Evolutionary conservation across 1,284 basidiomycete genomes (phyloP).

Genomic region (Cutaneotrichosporon dermatis): DNA sequence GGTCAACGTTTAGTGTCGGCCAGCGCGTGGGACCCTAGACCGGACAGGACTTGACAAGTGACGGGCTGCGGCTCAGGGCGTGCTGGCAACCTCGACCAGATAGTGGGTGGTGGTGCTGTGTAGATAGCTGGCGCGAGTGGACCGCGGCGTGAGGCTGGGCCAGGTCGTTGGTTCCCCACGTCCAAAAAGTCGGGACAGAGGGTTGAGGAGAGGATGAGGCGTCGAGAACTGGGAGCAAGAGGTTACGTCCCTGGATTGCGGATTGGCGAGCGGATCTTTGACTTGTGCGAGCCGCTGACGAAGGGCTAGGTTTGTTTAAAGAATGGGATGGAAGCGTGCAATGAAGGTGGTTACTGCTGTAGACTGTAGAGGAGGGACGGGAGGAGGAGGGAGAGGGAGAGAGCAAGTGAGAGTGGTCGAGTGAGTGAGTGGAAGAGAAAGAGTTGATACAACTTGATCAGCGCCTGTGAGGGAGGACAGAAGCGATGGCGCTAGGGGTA

Average conservation of each 20-base stretch:
- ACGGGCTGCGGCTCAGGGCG: neutral
- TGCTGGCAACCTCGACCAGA: neutral
- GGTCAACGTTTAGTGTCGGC: constrained; percentile 1
- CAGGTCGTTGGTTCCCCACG: neutral
- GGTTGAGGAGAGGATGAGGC: neutral
- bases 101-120: neutral
- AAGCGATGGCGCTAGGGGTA: neutral
- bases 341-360: too few species aligned
- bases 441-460: neutral
- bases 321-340: neutral
- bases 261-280: neutral
- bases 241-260: neutral
- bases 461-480: neutral
- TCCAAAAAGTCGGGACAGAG: neutral
- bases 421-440: neutral
- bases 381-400: neutral
- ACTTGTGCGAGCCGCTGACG: neutral
- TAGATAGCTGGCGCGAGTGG: neutral
- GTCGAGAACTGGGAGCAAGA: neutral
- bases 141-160: neutral
- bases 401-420: neutral
- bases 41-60: neutral
- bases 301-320: neutral
- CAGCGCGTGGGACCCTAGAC: neutral
- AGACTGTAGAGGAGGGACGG: neutral